Evolutionary conservation across 179 eudicot species (phyloP).

Genomic region (Spinacia oleracea): DNA sequence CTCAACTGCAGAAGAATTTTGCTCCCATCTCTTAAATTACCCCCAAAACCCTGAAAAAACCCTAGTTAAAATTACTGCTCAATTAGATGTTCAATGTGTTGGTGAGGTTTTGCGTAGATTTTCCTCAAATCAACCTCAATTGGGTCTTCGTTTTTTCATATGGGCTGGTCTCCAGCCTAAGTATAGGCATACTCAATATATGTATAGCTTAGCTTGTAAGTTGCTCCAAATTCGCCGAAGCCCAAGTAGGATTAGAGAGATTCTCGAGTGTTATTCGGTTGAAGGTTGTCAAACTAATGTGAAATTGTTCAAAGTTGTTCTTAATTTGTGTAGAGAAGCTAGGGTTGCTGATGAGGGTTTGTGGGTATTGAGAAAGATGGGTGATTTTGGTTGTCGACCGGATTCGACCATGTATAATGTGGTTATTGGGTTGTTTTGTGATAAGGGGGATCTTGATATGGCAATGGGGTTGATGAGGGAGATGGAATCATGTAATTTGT

Average conservation of each 20-base stretch:
- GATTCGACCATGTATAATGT: constrained; percentile 68
- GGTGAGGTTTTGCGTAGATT: constrained; percentile 51
- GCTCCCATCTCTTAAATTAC: constrained; percentile 46
- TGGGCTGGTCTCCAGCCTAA: constrained; percentile 70
- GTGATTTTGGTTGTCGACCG: constrained; percentile 54
- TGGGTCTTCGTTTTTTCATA: constrained; percentile 81
- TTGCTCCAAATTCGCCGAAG: constrained; percentile 43
- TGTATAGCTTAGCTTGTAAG: constrained; percentile 61
- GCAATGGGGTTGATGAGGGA: constrained; percentile 56
- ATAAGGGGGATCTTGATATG: constrained; percentile 51
- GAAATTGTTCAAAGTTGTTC: constrained; percentile 55
- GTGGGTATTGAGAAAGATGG: constrained; percentile 80
- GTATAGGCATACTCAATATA: constrained; percentile 53
- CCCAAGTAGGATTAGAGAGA: constrained; percentile 37
- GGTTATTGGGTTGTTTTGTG: constrained; percentile 60
- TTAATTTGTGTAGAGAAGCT: constrained; percentile 73
- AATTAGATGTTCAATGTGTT: constrained; percentile 51
- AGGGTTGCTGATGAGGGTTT: constrained; percentile 56
- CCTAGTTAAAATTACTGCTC: constrained; percentile 40
- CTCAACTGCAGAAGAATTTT: constrained; percentile 45
- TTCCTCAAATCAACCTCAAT: constrained; percentile 42
- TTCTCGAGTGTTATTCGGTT: constrained; percentile 51
- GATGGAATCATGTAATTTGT: constrained; percentile 51
- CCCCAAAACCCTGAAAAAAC: constrained; percentile 53
- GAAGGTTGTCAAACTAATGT: constrained; percentile 51